phyloP scores from a whole-genome alignment of 768 basidiomycete species.

The Leucocoprinus birnbaumii region DNA sequence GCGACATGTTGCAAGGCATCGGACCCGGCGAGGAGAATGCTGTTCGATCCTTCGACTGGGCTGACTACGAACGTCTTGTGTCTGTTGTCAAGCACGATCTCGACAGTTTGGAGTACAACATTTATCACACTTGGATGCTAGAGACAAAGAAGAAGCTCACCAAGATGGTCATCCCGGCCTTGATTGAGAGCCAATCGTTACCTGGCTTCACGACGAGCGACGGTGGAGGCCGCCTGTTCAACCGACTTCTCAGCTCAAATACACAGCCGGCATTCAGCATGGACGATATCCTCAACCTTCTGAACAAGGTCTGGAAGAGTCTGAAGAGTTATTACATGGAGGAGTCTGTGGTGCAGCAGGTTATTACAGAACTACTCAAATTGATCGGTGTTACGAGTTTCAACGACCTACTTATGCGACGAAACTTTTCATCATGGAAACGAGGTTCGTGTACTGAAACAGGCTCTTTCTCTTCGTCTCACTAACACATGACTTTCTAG shows the following conservation, averaged over 20 bases:
- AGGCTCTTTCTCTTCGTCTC: neutral
- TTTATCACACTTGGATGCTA: constrained; percentile 99
- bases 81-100: constrained; percentile 99
- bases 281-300: constrained; percentile 95
- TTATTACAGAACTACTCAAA: constrained; percentile 91
- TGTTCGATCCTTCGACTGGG: constrained; percentile 93
- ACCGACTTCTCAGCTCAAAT: constrained; percentile 85
- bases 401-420: constrained; percentile 96
- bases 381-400: constrained; percentile 96
- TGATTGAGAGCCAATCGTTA: constrained; percentile 96
- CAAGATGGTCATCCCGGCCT: constrained; percentile 99
- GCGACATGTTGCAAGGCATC: constrained; percentile 97
- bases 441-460: constrained; percentile 63
- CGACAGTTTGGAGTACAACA: constrained; percentile 98
- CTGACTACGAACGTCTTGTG: constrained; percentile 93
- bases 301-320: constrained; percentile 98
- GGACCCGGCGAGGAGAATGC: constrained; percentile 93
- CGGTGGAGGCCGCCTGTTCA: constrained; percentile 90
- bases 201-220: constrained; percentile 98
- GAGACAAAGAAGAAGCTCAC: constrained; percentile 94
- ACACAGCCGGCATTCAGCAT: constrained; percentile 90
- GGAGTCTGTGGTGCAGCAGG: constrained; percentile 94
- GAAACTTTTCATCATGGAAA: constrained; percentile 99
- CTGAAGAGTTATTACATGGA: constrained; percentile 99
- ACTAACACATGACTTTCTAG: constrained; percentile 35